phyloP scores from a whole-genome alignment of 2,329 filamentous ascomycete species.

The Decorospora gaudefroyi region DNA sequence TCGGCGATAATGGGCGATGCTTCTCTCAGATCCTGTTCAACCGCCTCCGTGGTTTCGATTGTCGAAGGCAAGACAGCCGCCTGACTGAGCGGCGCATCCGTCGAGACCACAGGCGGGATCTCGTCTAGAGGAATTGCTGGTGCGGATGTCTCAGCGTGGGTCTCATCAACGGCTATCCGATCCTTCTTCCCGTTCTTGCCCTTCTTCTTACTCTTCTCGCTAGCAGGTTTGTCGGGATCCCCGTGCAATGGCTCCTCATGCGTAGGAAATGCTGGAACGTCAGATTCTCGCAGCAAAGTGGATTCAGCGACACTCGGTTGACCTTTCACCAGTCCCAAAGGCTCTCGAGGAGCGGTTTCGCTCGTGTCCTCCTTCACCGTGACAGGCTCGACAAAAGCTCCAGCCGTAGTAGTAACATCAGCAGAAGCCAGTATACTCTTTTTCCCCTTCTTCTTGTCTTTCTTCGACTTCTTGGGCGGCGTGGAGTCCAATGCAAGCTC shows the following conservation, averaged over 20 bases:
- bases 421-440: conserved; percentile 27
- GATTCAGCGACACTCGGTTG: conserved; percentile 3
- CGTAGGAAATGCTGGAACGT: background rate
- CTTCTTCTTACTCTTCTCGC: conserved; percentile 36
- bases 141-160: conserved; percentile 1
- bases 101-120: background rate
- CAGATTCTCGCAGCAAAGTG: background rate
- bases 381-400: conserved; percentile 2
- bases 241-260: background rate
- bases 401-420: conserved; percentile 15
- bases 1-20: too few relatives aligned
- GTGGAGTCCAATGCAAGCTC: conserved; percentile 21
- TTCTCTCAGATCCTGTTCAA: conserved; percentile 6
- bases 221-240: background rate
- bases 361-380: conserved; percentile 7
- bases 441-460: conserved; percentile 37
- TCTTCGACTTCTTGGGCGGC: conserved; percentile 32
- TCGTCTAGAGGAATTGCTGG: conserved; percentile 8
- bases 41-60: conserved; percentile 2
- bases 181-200: conserved; percentile 20
- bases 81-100: conserved; percentile 4
- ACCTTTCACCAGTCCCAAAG: background rate
- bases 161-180: conserved; percentile 11
- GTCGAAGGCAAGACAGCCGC: background rate
- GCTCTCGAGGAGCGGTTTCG: conserved; percentile 3